A percentile compares a stretch with the other conserved stretches of the same genome.
Conservation (phyloP, 768 basidiomycete genomes). For the Leccinum obscurum region DNA sequence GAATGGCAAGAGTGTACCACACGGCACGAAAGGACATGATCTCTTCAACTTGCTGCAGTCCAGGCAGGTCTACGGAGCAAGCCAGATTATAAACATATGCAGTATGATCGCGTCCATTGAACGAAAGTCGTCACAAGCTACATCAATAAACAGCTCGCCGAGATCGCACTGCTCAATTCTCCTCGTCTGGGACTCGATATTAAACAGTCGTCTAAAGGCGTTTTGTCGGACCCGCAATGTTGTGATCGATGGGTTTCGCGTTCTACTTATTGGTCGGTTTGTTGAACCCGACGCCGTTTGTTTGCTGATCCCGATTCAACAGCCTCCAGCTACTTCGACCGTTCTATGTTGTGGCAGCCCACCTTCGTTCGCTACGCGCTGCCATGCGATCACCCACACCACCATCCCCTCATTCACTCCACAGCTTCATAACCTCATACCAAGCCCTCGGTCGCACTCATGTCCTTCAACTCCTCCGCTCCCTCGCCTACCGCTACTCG, state of each 20-base stretch:
- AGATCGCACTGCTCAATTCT: slow-evolving; percentile 78
- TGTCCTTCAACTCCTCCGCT: no score
- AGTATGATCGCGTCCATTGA: slow-evolving; percentile 79
- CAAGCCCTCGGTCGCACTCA: no score
- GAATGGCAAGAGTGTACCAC: slow-evolving; percentile 82
- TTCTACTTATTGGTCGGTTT: slow-evolving; percentile 70
- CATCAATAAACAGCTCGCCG: slow-evolving; percentile 77
- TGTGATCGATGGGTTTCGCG: slow-evolving; percentile 77
- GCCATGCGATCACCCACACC: no score
- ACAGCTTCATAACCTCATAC: no score
- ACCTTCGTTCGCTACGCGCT: no score
- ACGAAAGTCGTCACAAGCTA: slow-evolving; percentile 78
- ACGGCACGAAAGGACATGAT: slow-evolving; percentile 83
- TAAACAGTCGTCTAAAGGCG: slow-evolving; percentile 82
- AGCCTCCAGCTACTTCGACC: slow-evolving; percentile 72
- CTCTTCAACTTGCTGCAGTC: slow-evolving; percentile 76
- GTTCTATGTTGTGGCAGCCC: slow-evolving; percentile 55
- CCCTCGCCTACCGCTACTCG: no score
- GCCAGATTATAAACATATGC: slow-evolving; percentile 76
- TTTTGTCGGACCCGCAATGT: slow-evolving; percentile 67
- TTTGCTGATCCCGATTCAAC: slow-evolving; percentile 6
- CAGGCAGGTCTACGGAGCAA: slow-evolving; percentile 76
- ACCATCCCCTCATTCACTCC: no score
- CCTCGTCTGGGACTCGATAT: slow-evolving; percentile 76
- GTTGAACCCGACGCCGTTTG: not conserved